These are phyloP conservation scores for Alternaria hordeiaustralica DNA, from an alignment of 2,329 filamentous ascomycete genomes.

Conservation along the genomic window DNA sequence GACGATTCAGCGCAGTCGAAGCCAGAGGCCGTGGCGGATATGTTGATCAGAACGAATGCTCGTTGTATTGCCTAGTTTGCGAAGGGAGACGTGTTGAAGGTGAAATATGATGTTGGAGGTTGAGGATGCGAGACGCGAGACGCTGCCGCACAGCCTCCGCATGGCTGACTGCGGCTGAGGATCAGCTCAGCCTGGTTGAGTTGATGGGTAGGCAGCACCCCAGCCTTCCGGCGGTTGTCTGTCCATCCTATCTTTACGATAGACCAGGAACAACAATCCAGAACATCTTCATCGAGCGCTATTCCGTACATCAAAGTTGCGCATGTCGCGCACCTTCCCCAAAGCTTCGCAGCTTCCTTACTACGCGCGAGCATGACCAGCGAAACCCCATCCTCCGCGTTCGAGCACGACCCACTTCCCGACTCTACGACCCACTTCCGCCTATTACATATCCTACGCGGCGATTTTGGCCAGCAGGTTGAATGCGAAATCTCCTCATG, in stretches of 20 bases:
- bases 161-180: not conserved
- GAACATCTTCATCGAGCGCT: not conserved
- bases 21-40: not conserved
- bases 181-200: not conserved
- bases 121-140: not conserved
- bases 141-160: not conserved
- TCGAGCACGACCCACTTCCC: slow-evolving; percentile 4
- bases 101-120: not conserved
- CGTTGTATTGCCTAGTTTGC: not conserved
- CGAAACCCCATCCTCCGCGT: not conserved
- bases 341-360: not conserved
- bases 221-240: not conserved
- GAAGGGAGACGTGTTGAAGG: not conserved
- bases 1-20: not conserved
- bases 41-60: not conserved
- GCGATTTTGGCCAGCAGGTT: not conserved
- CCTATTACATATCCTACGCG: not conserved
- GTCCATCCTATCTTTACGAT: not conserved
- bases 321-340: not conserved
- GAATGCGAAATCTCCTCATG: slow-evolving; percentile 1
- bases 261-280: not conserved
- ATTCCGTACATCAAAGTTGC: not conserved
- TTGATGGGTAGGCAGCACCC: not conserved
- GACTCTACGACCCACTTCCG: not conserved
- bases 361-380: not conserved